Evolutionary conservation across 192 early-diverging fungal species (phyloP), one percentile per base, ranked within the genome.

Genomic region (Coemansia sp.): DNA sequence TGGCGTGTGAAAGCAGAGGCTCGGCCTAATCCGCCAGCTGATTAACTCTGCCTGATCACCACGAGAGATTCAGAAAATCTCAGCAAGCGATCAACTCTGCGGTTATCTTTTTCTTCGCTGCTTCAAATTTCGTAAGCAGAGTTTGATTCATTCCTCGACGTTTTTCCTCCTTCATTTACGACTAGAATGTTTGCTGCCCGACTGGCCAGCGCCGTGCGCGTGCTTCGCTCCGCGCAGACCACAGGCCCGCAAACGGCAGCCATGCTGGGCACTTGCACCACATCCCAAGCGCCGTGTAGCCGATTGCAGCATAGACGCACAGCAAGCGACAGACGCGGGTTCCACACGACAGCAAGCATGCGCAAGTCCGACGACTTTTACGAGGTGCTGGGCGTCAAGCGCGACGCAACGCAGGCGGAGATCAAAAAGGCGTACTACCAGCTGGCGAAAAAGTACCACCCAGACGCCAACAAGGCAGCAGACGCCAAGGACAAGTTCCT

Each of bases 361-460:
- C 9, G 16, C 20, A 43, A 38, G 3, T 89, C 93, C 39, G 80
- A 88, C 34, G 93, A 98, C 73, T 88, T 88, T 39, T 99, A 98
- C 81, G 84, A 89, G 16, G 83, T 94, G 10, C 85, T 99, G 26
- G 94, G 94, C 0, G 91, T 97, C 3, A 74, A 81, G 26, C 93
- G 92, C 66, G 84, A 83, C 38, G 88, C 95, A 4, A 87, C 92
- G 28, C 84, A 89, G 38, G 62, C 79, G 34, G 95, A 99, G 53
- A 96, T 99, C 76, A 99, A 99, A 75, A 95, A 96, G 81, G 92
- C 94, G 11, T 99, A 99, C 84, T 99, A 99, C 80, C 82, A 88
- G 47, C 85, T 98, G 57, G 97, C 97, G 21, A 96, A 97, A 75
- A 87, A 97, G 76, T 98, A 90, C 81, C 97, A 99, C 72, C 97